Conservation (phyloP, 352 stramenopile genomes). For the Globisporangium paroecandrum region DNA sequence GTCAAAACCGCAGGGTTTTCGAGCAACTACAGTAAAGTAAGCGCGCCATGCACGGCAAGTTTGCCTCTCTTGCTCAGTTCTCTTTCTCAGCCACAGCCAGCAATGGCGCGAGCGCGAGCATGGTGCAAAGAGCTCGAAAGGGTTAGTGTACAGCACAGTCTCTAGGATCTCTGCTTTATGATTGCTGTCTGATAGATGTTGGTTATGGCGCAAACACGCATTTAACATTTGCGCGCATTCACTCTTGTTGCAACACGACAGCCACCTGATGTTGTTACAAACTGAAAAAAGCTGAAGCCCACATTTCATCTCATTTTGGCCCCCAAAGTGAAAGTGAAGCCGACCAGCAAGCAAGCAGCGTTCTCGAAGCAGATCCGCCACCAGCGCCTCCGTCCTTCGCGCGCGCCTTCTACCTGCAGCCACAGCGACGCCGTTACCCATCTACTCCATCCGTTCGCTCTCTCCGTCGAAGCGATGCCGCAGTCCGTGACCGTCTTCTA, state of each 20-base stretch:
- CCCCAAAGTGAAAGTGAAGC: neutral
- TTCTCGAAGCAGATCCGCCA: neutral
- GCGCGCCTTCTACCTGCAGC: neutral
- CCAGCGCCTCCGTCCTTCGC: neutral
- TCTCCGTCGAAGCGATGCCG: slow-evolving; percentile 3
- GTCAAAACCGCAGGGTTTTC: neutral
- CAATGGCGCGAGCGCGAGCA: too few species aligned
- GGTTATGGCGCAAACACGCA: neutral
- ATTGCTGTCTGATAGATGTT: neutral
- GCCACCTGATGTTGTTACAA: neutral
- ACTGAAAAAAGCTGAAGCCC: neutral
- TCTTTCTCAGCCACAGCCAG: too few species aligned
- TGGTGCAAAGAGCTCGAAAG: neutral
- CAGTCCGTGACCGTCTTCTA: slow-evolving; percentile 64
- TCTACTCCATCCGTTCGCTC: neutral
- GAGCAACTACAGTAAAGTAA: too few species aligned
- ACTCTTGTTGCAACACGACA: neutral
- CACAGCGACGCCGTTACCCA: neutral
- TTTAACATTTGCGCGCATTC: neutral
- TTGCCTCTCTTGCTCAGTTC: too few species aligned
- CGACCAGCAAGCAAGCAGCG: neutral
- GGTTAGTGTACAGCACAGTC: neutral
- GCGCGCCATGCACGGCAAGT: too few species aligned
- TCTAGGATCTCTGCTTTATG: neutral
- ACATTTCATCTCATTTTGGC: neutral